These are phyloP conservation scores for Potentilla sterilis DNA, from an alignment of 306 rosid genomes.

Conservation along the genomic window DNA sequence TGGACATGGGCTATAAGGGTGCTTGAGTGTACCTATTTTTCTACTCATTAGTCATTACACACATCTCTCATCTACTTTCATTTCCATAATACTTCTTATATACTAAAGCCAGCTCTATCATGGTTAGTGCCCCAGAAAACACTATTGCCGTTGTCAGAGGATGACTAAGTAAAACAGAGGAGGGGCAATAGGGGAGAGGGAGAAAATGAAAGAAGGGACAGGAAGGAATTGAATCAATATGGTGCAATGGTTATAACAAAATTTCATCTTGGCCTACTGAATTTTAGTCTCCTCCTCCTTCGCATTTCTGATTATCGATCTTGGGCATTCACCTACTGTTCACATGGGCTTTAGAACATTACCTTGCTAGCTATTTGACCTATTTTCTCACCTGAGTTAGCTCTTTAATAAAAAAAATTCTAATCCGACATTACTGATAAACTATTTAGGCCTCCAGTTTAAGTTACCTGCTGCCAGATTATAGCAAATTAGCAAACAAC, in stretches of 20 bases:
- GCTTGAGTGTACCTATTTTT: background rate
- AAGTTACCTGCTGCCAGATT: background rate
- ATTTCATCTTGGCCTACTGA: background rate
- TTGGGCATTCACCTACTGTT: background rate
- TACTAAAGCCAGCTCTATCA: background rate
- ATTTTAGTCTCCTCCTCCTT: background rate
- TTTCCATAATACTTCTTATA: background rate
- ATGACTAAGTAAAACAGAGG: background rate
- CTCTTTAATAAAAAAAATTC: background rate
- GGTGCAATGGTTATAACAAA: background rate
- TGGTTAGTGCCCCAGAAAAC: background rate
- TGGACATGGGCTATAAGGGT: background rate
- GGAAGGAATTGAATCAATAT: background rate
- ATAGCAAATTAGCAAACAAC: background rate
- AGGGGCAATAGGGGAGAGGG: background rate
- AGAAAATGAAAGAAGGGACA: background rate
- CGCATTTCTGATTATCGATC: background rate
- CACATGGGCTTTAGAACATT: background rate
- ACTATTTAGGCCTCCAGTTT: background rate
- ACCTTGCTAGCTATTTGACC: background rate
- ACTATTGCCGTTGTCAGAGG: background rate
- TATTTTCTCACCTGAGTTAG: background rate
- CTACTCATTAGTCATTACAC: background rate
- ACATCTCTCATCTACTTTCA: background rate
- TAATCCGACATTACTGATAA: background rate